Evolutionary conservation across 495 filamentous ascomycete species (phyloP).

Genomic region (Hypomontagnella submonticulosa): DNA sequence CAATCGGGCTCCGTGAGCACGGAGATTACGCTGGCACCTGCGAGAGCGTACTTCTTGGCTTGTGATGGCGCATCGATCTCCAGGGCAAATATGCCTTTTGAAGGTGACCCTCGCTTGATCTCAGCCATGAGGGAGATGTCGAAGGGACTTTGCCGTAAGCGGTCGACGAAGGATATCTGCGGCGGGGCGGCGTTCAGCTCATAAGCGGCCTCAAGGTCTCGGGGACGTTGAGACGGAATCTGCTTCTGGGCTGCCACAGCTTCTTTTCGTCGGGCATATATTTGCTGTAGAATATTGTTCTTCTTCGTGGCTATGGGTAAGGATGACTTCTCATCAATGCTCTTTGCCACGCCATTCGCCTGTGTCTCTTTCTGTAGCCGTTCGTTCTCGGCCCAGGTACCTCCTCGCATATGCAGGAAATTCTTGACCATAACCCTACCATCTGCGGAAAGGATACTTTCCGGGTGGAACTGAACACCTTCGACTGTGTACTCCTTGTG

Average conservation of each 20-base stretch:
- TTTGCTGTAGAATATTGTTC: constrained; percentile 86
- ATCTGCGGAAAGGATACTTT: constrained; percentile 92
- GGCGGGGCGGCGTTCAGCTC: constrained; percentile 85
- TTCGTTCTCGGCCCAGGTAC: constrained; percentile 88
- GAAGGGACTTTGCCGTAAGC: constrained; percentile 82
- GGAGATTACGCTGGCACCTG: constrained; percentile 95
- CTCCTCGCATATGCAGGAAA: constrained; percentile 85
- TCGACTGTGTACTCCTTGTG: constrained; percentile 92
- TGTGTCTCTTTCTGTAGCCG: constrained; percentile 56
- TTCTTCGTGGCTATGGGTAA: constrained; percentile 63
- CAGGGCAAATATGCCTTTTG: constrained; percentile 92
- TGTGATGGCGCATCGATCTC: constrained; percentile 88
- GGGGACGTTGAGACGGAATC: constrained; percentile 83
- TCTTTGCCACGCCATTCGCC: constrained; percentile 34
- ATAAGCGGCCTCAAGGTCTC: constrained; percentile 88
- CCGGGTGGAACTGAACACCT: constrained; percentile 97
- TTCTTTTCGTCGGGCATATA: constrained; percentile 84
- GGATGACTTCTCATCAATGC: constrained; percentile 38
- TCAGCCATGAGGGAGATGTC: constrained; percentile 91
- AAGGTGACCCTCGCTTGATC: constrained; percentile 96
- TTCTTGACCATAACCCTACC: constrained; percentile 91
- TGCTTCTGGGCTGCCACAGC: constrained; percentile 85
- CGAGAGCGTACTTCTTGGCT: constrained; percentile 89
- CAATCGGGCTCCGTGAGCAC: constrained; percentile 97
- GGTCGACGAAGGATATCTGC: constrained; percentile 81